Percentiles rank a stretch among this genome's conserved stretches.
These are phyloP conservation scores for Elaeis guineensis DNA, from an alignment of 176 grass and related monocot species.

Conservation along the genomic window DNA sequence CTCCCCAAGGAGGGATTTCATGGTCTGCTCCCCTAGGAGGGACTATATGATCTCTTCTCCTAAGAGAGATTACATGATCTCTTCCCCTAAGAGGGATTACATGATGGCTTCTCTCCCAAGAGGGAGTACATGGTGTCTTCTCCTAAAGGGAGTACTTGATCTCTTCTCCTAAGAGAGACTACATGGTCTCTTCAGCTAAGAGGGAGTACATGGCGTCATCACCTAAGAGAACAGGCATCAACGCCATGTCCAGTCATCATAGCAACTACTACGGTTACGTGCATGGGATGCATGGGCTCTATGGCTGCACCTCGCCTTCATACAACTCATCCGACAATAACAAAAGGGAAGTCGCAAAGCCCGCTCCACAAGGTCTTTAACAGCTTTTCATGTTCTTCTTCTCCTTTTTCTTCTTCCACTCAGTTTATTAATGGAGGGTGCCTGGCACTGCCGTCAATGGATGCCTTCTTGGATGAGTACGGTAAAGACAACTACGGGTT, in stretches of 20 bases:
- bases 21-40: slow-evolving; percentile 35
- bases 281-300: slow-evolving; percentile 13
- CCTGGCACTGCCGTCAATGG: slow-evolving; percentile 31
- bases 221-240: background rate
- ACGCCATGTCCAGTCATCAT: background rate
- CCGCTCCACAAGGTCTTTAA: slow-evolving; percentile 49
- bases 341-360: slow-evolving; percentile 41
- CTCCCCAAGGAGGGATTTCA: slow-evolving; percentile 45
- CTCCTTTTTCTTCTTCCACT: slow-evolving; percentile 21
- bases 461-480: slow-evolving; percentile 39
- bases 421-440: slow-evolving; percentile 23
- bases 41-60: slow-evolving; percentile 48
- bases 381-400: slow-evolving; percentile 17
- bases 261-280: slow-evolving; percentile 23
- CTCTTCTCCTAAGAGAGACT: slow-evolving; percentile 41
- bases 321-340: slow-evolving; percentile 4
- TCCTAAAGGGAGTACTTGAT: slow-evolving; percentile 38
- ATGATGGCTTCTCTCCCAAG: slow-evolving; percentile 40
- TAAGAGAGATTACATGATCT: slow-evolving; percentile 20
- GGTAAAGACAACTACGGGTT: slow-evolving; percentile 22
- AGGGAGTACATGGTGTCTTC: slow-evolving; percentile 8
- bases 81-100: slow-evolving; percentile 22
- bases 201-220: slow-evolving; percentile 11
- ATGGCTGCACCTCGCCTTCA: slow-evolving; percentile 1
- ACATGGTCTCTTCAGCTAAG: slow-evolving; percentile 39